Base-by-base conservation (phyloP, 208 protist species). In the Trypanosoma conorhini region DNA sequence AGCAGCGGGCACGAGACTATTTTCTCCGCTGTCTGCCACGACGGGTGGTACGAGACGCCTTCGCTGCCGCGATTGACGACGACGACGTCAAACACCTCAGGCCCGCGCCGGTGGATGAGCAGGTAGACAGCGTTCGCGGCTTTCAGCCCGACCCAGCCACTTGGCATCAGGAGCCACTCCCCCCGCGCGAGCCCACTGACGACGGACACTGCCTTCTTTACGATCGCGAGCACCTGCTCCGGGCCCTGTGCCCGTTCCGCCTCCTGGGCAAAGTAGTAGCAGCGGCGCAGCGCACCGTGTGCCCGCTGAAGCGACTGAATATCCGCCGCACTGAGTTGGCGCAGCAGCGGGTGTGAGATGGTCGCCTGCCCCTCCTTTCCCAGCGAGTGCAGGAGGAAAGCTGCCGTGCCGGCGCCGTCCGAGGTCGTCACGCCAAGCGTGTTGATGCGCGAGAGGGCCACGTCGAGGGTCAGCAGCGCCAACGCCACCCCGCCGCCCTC, bases 11-110 rank as follows among this genome's bases (percentile, higher is more conserved):
- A 85, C 40, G 48, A 61, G 24, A 68, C 28, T 28, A 92, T 81
- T 67, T 88, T 92, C 24, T 89, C 85, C 10, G 79, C 76, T 9
- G 79, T 88, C 48, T 81, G 80, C 74, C 74, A 83, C 61, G 67
- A 70, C 4, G 83, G 88, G 82, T 91, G 88, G 77, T 91, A 93
- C 48, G 62, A 38, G n/a, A 79, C 61, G 1, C 85, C 85, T 17
- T 88, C 82, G n/a, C 3, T 40, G 3, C 78, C 81, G 40, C 86
- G 76, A 70, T 91, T 87, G 55, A 90, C 83, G n/a, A 88, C 68
- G n/a, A 84, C 80, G 5, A 93, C 22, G 56, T 64, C 56, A 67
- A 76, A 88, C 9, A 22, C 40, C 58, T 79, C 63, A 19, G 31
- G 54, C 13, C 63, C 33, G 22, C 50, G 52, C 28, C 81, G 77